Percentiles rank a stretch among this genome's conserved stretches.
Evolutionary conservation across 108 stramenopile genomes (phyloP).

Genomic region (Fistulifera solaris): DNA sequence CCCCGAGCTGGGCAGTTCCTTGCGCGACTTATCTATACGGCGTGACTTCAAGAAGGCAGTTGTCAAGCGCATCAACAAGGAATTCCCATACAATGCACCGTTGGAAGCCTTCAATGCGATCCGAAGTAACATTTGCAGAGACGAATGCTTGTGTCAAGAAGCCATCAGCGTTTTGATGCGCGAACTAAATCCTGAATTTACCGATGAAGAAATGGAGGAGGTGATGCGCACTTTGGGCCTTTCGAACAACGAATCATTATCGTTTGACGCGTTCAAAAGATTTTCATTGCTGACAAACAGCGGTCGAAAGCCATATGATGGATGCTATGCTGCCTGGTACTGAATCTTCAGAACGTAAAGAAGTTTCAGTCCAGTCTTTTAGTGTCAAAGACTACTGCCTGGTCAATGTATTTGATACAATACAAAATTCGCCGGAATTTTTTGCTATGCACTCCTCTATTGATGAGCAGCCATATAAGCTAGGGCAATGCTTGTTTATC

Average conservation of each 20-base stretch:
- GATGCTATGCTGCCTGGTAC: no score
- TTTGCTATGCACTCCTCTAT: no score
- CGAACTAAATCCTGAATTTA: constrained; percentile 50
- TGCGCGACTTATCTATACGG: constrained; percentile 58
- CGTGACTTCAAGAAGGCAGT: constrained; percentile 82
- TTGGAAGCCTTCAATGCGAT: constrained; percentile 58
- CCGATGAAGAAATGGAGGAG: constrained; percentile 48
- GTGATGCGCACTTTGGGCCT: constrained; percentile 58
- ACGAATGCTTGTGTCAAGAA: constrained; percentile 34
- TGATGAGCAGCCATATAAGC: no score
- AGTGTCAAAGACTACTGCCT: no score
- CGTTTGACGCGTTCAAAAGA: constrained; percentile 52
- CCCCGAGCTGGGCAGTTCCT: constrained; percentile 36
- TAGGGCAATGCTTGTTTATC: no score
- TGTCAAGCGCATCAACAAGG: constrained; percentile 44
- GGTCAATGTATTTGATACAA: no score
- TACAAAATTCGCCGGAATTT: no score
- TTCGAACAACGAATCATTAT: constrained; percentile 32
- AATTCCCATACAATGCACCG: constrained; percentile 31
- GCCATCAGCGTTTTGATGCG: constrained; percentile 49
- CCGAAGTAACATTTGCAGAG: constrained; percentile 44
- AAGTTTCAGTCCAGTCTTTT: no score
- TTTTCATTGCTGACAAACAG: no score
- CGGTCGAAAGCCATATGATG: no score
- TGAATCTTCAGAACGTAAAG: no score